Percentiles rank a stretch among this genome's conserved stretches.
Conservation (phyloP, 2,329 filamentous ascomycete species). For the Lasiodiplodia theobromae region DNA sequence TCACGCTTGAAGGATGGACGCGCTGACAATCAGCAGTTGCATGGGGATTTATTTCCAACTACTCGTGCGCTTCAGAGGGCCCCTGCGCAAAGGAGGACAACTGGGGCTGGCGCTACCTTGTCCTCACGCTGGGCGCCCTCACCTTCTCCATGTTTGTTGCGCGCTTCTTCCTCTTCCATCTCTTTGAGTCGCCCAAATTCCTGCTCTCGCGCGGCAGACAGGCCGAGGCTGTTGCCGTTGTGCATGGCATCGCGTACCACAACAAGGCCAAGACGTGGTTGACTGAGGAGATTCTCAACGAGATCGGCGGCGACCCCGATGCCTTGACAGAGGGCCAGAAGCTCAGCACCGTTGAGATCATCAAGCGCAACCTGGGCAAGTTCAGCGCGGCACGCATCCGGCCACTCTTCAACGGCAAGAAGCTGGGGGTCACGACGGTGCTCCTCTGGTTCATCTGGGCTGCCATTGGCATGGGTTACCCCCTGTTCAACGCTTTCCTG, state of each 20-base stretch:
- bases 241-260: conserved; percentile 77
- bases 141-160: conserved; percentile 80
- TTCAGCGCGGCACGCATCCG: conserved; percentile 73
- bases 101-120: conserved; percentile 77
- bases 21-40: conserved; percentile 58
- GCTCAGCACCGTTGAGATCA: conserved; percentile 55
- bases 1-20: neutral
- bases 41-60: conserved; percentile 78
- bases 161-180: conserved; percentile 80
- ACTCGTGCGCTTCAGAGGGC: conserved; percentile 54
- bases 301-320: conserved; percentile 59
- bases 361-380: conserved; percentile 66
- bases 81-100: conserved; percentile 60
- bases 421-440: conserved; percentile 56
- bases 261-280: conserved; percentile 64
- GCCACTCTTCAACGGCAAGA: conserved; percentile 64
- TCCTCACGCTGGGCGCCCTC: conserved; percentile 72
- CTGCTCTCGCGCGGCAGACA: conserved; percentile 79
- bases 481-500: conserved; percentile 89
- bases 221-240: conserved; percentile 77
- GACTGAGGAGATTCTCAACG: conserved; percentile 71
- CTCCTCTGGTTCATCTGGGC: conserved; percentile 81
- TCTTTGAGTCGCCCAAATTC: conserved; percentile 87
- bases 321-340: conserved; percentile 47
- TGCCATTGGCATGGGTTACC: conserved; percentile 84